Percentiles rank a stretch among this genome's conserved stretches.
Evolutionary conservation across 352 stramenopile species (phyloP).

Genomic region (Phytophthora melonis): DNA sequence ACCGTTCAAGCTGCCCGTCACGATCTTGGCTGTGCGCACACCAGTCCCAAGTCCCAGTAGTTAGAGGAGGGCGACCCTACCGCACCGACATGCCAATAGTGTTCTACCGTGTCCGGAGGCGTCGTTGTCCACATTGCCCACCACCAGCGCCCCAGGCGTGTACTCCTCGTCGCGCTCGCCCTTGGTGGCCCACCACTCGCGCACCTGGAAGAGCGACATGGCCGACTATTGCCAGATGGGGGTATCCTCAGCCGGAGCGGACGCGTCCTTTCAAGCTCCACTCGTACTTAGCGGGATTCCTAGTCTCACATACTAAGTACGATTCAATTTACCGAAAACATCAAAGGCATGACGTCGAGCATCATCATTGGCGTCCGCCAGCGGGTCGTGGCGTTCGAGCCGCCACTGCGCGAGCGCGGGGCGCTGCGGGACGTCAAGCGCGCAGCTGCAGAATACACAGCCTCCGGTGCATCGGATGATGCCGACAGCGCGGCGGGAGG

Average conservation of each 20-base stretch:
- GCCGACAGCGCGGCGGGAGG: conserved; percentile 1
- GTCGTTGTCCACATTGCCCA: conserved; percentile 92
- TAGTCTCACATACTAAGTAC: not conserved
- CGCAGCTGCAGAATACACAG: not conserved
- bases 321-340: not conserved
- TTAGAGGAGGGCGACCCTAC: no score
- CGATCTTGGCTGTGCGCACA: conserved; percentile 80
- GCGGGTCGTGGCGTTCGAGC: conserved; percentile 55
- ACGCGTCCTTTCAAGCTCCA: conserved; percentile 44
- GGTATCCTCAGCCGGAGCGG: conserved; percentile 21
- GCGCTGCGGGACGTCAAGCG: conserved; percentile 32
- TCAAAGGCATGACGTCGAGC: conserved; percentile 21
- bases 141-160: conserved; percentile 69
- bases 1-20: conserved; percentile 88
- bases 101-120: conserved; percentile 51
- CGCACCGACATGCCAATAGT: not conserved
- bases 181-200: conserved; percentile 89
- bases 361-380: conserved; percentile 48
- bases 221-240: not conserved
- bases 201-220: conserved; percentile 93
- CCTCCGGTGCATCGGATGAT: not conserved
- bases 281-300: not conserved
- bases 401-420: conserved; percentile 43
- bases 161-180: conserved; percentile 85
- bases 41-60: not conserved